Conservation (phyloP, 805 yeast species). For the Cyberlindnera petersonii region DNA sequence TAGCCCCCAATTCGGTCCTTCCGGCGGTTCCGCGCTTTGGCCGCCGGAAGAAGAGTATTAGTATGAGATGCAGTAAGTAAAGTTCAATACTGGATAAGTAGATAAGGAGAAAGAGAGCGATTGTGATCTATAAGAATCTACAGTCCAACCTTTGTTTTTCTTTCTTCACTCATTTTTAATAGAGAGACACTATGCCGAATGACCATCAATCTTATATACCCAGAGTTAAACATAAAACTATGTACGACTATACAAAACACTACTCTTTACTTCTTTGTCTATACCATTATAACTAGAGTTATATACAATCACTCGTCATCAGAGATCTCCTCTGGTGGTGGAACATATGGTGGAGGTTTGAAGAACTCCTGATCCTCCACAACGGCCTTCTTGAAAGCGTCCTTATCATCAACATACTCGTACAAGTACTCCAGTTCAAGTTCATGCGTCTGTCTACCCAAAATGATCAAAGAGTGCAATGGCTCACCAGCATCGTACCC, state of each 20-base stretch:
- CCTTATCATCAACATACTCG: slow-evolving; percentile 65
- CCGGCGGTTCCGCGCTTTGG: slow-evolving; percentile 1
- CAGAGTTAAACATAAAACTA: too few relatives aligned
- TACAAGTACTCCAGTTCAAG: slow-evolving; percentile 81
- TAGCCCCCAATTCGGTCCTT: not conserved
- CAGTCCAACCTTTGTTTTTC: too few relatives aligned
- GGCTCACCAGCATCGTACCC: slow-evolving; percentile 93
- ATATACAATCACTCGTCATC: slow-evolving; percentile 17
- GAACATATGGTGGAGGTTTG: slow-evolving; percentile 68
- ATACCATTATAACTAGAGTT: too few relatives aligned
- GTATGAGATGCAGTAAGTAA: too few relatives aligned
- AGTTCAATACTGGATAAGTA: too few relatives aligned
- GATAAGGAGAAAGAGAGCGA: too few relatives aligned
- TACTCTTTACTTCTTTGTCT: too few relatives aligned
- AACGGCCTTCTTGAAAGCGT: slow-evolving; percentile 41
- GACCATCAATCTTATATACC: too few relatives aligned
- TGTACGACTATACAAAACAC: too few relatives aligned
- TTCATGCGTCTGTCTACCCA: slow-evolving; percentile 93
- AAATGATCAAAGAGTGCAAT: slow-evolving; percentile 81
- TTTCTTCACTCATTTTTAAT: too few relatives aligned
- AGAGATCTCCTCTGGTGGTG: slow-evolving; percentile 38
- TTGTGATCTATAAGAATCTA: too few relatives aligned
- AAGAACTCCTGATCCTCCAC: slow-evolving; percentile 60
- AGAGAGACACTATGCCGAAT: too few relatives aligned
- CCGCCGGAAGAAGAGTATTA: not conserved